A percentile compares a stretch with the other conserved stretches of the same genome.
Conservation (phyloP, 176 grass and related monocot species). For the Triticum dicoccoides region DNA sequence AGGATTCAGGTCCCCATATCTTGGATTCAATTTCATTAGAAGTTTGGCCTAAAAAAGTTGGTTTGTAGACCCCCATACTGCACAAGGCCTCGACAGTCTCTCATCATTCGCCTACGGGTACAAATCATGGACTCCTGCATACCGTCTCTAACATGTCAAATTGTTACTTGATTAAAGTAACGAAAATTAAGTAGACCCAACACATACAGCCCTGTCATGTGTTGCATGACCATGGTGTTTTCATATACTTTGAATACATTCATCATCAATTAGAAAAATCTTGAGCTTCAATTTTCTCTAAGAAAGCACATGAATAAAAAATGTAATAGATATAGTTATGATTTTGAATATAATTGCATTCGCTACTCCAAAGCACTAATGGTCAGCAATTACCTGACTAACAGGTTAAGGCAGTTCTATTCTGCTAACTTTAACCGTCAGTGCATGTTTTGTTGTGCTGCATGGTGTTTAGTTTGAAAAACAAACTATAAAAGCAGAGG, state of each 20-base stretch:
- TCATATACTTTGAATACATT: neutral
- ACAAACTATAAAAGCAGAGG: neutral
- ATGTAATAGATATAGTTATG: neutral
- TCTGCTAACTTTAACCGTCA: neutral
- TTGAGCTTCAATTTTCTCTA: neutral
- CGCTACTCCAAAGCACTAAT: neutral
- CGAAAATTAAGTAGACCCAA: neutral
- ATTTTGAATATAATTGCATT: neutral
- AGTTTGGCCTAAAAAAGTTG: neutral
- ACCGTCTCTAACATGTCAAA: neutral
- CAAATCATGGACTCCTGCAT: neutral
- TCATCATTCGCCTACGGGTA: neutral
- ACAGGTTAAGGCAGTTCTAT: neutral
- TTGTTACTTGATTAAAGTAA: constrained; percentile 11
- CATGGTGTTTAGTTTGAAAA: neutral
- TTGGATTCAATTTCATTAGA: neutral
- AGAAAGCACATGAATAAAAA: neutral
- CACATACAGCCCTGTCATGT: neutral
- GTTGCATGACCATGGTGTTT: neutral
- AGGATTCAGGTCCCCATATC: neutral
- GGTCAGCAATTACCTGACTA: neutral
- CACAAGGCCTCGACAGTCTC: neutral
- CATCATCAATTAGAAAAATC: neutral
- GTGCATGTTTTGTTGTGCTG: neutral
- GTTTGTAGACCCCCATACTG: neutral